Percentiles rank a stretch among this genome's conserved stretches.
Conservation (phyloP, 176 grass and related monocot species). For the Musa troglodytarum region DNA sequence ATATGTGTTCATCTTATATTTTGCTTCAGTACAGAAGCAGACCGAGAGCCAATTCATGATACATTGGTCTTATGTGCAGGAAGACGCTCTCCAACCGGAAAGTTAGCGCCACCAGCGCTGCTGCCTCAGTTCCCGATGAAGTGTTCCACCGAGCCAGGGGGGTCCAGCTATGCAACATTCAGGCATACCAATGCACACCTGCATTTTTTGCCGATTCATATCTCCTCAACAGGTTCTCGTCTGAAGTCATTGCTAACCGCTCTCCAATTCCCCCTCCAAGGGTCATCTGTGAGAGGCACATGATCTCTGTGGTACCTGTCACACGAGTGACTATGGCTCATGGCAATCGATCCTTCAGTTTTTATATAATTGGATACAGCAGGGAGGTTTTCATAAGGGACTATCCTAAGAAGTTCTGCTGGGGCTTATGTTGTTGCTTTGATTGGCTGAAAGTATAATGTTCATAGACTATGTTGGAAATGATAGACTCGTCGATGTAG, state of each 20-base stretch:
- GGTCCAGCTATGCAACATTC: slow-evolving; percentile 77
- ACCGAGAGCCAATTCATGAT: neutral
- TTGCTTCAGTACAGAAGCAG: neutral
- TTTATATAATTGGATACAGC: slow-evolving; percentile 60
- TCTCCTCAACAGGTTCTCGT: slow-evolving; percentile 72
- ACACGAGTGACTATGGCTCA: slow-evolving; percentile 64
- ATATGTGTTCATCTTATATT: neutral
- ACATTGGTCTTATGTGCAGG: slow-evolving; percentile 38
- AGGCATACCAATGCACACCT: slow-evolving; percentile 86
- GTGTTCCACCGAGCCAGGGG: slow-evolving; percentile 75
- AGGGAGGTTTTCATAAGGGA: slow-evolving; percentile 74
- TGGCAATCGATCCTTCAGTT: slow-evolving; percentile 51
- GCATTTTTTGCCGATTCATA: slow-evolving; percentile 92
- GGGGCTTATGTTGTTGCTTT: slow-evolving; percentile 87
- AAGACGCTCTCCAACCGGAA: slow-evolving; percentile 50
- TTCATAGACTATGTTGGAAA: neutral
- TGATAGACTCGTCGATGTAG: neutral
- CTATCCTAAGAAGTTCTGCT: slow-evolving; percentile 73
- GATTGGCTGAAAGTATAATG: slow-evolving; percentile 47
- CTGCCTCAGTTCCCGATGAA: slow-evolving; percentile 77
- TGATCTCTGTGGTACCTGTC: slow-evolving; percentile 73
- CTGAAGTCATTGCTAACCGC: slow-evolving; percentile 58
- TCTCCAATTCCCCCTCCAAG: slow-evolving; percentile 48
- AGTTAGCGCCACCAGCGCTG: slow-evolving; percentile 59
- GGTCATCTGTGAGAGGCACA: slow-evolving; percentile 72